phyloP scores from a whole-genome alignment of 306 rosid genomes.

The Alnus glutinosa region DNA sequence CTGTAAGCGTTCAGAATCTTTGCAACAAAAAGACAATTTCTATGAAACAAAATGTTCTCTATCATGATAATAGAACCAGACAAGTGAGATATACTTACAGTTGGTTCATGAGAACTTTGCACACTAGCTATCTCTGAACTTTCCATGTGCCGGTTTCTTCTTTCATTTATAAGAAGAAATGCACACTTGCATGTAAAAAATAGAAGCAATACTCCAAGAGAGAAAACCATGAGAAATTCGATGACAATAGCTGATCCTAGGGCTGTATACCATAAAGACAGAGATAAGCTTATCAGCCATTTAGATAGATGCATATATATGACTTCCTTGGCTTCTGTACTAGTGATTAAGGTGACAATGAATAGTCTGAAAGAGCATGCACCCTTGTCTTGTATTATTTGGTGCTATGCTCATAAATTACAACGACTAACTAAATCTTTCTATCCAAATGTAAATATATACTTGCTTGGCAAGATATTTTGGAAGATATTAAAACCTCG shows the following conservation, averaged over 20 bases:
- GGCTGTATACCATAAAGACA: slow-evolving; percentile 49
- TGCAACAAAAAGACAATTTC: too few relatives aligned
- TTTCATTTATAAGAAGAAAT: slow-evolving; percentile 62
- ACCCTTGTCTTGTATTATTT: not conserved
- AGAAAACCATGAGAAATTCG: slow-evolving; percentile 54
- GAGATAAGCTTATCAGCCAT: slow-evolving; percentile 24
- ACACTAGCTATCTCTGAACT: slow-evolving; percentile 17
- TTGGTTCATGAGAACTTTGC: slow-evolving; percentile 34
- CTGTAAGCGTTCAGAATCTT: not conserved
- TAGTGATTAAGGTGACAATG: not conserved
- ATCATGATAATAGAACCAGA: not conserved
- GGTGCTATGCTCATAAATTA: not conserved
- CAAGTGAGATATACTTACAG: slow-evolving; percentile 32
- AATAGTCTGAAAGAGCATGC: slow-evolving; percentile 7
- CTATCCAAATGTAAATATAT: not conserved
- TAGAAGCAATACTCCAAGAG: slow-evolving; percentile 55
- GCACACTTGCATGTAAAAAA: slow-evolving; percentile 82
- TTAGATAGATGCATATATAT: not conserved
- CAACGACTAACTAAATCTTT: not conserved
- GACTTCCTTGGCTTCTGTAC: slow-evolving; percentile 18
- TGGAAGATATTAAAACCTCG: not conserved
- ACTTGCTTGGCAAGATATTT: not conserved
- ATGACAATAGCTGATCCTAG: slow-evolving; percentile 71
- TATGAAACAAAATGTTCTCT: not conserved
- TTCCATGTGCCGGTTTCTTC: slow-evolving; percentile 37